phyloP scores from a whole-genome alignment of 305 asterid species.

The Rubia tinctorum region DNA sequence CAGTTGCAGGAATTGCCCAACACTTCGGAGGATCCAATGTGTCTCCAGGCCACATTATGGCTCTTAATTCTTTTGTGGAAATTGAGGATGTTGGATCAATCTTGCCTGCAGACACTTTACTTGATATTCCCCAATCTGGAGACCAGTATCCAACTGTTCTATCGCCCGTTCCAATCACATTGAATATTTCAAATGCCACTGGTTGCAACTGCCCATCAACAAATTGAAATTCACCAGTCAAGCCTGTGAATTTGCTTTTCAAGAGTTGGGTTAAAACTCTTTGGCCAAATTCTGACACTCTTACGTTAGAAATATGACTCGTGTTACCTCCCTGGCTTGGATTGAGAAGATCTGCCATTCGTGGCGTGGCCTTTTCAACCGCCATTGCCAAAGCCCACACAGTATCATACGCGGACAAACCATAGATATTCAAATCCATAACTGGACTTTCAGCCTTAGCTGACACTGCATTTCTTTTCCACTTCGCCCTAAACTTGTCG shows the following conservation, averaged over 20 bases:
- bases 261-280: conserved; percentile 27
- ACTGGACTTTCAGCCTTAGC: conserved; percentile 12
- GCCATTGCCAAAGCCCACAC: conserved; percentile 53
- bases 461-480: conserved; percentile 32
- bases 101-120: conserved; percentile 9
- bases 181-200: conserved; percentile 37
- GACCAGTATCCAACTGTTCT: conserved; percentile 47
- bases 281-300: conserved; percentile 32
- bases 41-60: conserved; percentile 49
- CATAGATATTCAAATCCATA: conserved; percentile 37
- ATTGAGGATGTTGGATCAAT: conserved; percentile 15
- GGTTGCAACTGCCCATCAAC: conserved; percentile 32
- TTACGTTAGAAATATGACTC: conserved; percentile 17
- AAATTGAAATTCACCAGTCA: conserved; percentile 31
- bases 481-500: conserved; percentile 36
- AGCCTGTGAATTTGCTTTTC: conserved; percentile 31
- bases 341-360: neutral
- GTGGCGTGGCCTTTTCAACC: conserved; percentile 28
- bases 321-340: neutral
- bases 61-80: conserved; percentile 23
- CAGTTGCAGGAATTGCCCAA: conserved; percentile 29
- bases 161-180: conserved; percentile 44
- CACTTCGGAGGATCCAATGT: conserved; percentile 31
- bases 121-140: conserved; percentile 23
- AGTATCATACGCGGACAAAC: conserved; percentile 54